Evolutionary conservation across 805 yeast species (phyloP), one percentile per base, ranked within the genome.

Genomic region (Candida rishiriensis): DNA sequence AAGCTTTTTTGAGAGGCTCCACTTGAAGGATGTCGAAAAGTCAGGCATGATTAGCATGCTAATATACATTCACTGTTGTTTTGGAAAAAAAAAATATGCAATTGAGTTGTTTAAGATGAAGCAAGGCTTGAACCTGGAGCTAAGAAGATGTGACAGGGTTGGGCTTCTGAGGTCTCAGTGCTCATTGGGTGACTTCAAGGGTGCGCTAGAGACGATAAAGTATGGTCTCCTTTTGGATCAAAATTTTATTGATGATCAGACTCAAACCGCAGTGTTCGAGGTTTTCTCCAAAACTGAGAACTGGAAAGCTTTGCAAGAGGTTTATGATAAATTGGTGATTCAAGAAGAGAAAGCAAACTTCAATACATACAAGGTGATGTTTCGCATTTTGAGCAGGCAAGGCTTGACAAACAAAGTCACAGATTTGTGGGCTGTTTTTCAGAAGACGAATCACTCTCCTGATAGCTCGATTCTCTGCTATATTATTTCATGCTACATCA

Each of bases 301-400:
- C 48, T 84, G 87, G 86, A 61, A 61, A 16, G 62, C 71, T 8
- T 62, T 85, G 46, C 83, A 79, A 57, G 51, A 61, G 11, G 75
- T 75, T 39, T 83, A 84, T 57, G 83, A 80, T 53, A 70, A 67
- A 17, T 67, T 76, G 58, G 76, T 77, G 53, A 79, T 76, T 1
- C 60, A 67, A n/a, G 81, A 78, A 1, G 66, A 74, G 35, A 60
- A 76, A 21, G 85, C 86, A 1, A 71, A 71, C 39, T 36, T 42
- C 15, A 36, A 39, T 6, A 87, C 84, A 51, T 85, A 84, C 56
- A 69, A 75, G 3, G 72, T 79, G 14, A 79, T 83, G 11, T 80
- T 85, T 75, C 63, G 68, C 42, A 79, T 85, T 0, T 63, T 85
- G 47, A 81, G 86, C 66, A 30, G 82, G 78, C 10, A 79, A 76